Base-by-base conservation (phyloP, 2,329 filamentous ascomycete species). In the Colletotrichum chrysophilum region DNA sequence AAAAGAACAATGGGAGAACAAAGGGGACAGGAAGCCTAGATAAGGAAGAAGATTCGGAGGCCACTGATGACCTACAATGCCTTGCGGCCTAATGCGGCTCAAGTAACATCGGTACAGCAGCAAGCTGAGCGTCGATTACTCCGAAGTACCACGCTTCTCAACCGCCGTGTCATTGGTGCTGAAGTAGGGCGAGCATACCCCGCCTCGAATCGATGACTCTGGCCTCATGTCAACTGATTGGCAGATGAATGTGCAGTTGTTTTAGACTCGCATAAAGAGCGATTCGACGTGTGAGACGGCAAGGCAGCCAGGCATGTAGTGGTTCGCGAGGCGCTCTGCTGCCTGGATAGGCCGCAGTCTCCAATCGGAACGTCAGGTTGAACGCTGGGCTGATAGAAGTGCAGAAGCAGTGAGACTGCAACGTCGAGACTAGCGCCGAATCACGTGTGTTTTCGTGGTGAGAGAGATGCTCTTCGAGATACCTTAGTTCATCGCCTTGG, bases 291-390 rank as follows among this genome's bases (percentile, higher is more conserved):
- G 74, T 76, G 48, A 34, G 58, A 60, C 65, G 58, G 61, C 21
- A n/a, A 76, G 70, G 74, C 58, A 69, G 26, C 34, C 65, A 21
- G 13, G 32, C 61, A 38, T 13, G n/a, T 32, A 58, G 32, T 66
- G 70, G 69, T 55, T 64, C 26, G 28, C 36, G 32, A 73, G 65
- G 64, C n/a, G 38, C 58, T 66, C 56, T 74, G 70, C 65, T 76
- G 65, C 65, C 74, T 74, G 14, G 21, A 24, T 48, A 16, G 34
- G 30, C 36, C 21, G 62, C 28, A 34, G 32, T 61, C 70, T 24
- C 70, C 58, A 61, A 61, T 69, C 36, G 28, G 74, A 58, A 58
- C 30, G 26, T 16, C 18, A 12, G 36, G 36, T n/a, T 56, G 16
- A 24, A 21, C 16, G 32, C 28, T 55, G 61, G 70, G 74, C 70